Evolutionary conservation across 2,329 filamentous ascomycete genomes (phyloP), one percentile per base, ranked within the genome.

Genomic region (Pseudocercospora vitis): DNA sequence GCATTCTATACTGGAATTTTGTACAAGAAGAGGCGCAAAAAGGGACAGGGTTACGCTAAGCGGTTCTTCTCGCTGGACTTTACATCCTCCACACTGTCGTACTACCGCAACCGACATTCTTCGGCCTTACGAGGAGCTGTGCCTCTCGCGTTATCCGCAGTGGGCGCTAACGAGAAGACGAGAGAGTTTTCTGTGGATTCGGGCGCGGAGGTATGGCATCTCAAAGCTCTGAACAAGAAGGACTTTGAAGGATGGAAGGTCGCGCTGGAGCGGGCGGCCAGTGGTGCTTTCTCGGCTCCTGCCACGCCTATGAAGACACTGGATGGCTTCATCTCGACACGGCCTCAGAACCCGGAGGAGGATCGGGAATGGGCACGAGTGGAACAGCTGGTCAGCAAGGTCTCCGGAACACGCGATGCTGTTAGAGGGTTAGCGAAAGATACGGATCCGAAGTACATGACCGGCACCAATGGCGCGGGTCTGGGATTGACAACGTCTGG

Each of bases 31-130:
- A 83, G 91, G 61, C 84, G 94, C 55, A 97, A 96, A 81, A 87
- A 89, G 74, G 91, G 91, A 40, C 94, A 97, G 71, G 92, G 92
- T 37, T 95, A 91, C 71, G 94, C 94, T 4, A 83, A 89, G 52
- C 84, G 94, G 31, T 99, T 94, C 78, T 99, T 99, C 74, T 96
- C 92, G 0, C 79, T 99, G 50, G 94, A 99, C 71, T 97, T 91
- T 69, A 91, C 88, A 3, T 91, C 92, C 0, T 95, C 89, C 57
- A 97, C 94, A 0, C 77, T 99, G 26, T 97, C 94, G 0, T 99
- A 99, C 75, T 99, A 96, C 70, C 89, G 95, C 68, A 94, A 92
- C 70, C 87, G 90, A 40, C 92, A 95, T 68, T 96, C 92, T 4
- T 95, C 92, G 4, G 91, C 92, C 1, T 78, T 99, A 37, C 84